Base-by-base conservation (phyloP, 495 filamentous ascomycete genomes). In the Chaetomium cochliodes region DNA sequence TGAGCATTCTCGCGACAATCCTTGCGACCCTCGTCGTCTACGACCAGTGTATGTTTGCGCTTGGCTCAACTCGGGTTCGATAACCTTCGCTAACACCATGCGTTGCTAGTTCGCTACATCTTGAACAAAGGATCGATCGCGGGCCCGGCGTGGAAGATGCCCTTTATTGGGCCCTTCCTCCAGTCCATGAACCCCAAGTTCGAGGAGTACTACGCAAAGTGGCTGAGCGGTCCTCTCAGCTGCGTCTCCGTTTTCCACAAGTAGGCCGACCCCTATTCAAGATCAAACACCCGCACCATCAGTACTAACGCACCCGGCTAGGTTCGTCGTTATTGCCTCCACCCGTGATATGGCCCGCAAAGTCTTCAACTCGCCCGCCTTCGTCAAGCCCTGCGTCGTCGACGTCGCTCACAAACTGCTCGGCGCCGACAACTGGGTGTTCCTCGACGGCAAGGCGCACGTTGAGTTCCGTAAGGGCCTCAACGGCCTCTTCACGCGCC, bases 221-320 rank as follows among this genome's bases (percentile, higher is more conserved):
- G 93, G 93, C 72, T 86, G 69, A 94, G 91, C 74, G 94, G 90
- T 16, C 86, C 87, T 15, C 82, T 98, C 70, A 97, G 93, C 80
- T 98, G 94, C 78, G 93, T 98, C 64, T 97, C 92, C 15, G 92
- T 98, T 65, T 98, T 98, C 81, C 94, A 98, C 85, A 98, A 98
- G 93, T 97, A 85, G 71, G 91, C 72, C 41, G 46, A 30, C 44
- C n/a, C n/a, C 18, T 16, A 3, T 6, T 9, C n/a, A 3, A 5
- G 53, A 39, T 25, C 20, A 3, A 61, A 51, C 2, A 22, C 18
- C 5, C 11, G 9, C 25, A 26, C 56, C 39, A 46, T n/a, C 5
- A 42, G 15, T 39, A 25, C 20, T 50, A 18, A 57, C 41, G 44
- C 46, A 25, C 26, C 26, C 0, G 18, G 15, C 25, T 69, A 97